phyloP scores from a whole-genome alignment of 169 alveolate genomes.

The Plasmodium relictum region DNA sequence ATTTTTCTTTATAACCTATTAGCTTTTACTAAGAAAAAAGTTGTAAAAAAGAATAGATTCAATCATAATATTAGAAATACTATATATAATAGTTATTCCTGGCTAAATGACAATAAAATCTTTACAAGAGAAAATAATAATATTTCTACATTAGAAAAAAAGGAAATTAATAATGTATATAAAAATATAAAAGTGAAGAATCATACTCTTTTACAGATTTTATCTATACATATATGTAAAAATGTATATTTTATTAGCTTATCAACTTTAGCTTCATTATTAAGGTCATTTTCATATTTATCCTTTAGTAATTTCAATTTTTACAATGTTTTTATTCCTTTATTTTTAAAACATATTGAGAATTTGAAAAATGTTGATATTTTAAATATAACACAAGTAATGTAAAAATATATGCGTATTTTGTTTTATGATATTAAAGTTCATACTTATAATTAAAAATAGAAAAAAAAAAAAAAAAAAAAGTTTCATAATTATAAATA shows the following conservation, averaged over 20 bases:
- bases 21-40: slow-evolving; percentile 39
- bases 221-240: slow-evolving; percentile 70
- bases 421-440: slow-evolving; percentile 4
- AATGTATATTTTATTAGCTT: slow-evolving; percentile 75
- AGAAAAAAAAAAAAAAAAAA: background rate
- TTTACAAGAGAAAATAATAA: background rate
- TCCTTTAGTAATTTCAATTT: slow-evolving; percentile 47
- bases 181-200: slow-evolving; percentile 49
- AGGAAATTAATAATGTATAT: slow-evolving; percentile 10
- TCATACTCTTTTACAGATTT: slow-evolving; percentile 50
- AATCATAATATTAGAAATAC: slow-evolving; percentile 70
- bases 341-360: slow-evolving; percentile 61
- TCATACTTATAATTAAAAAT: slow-evolving; percentile 25
- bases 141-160: slow-evolving; percentile 7
- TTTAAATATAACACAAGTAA: slow-evolving; percentile 74
- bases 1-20: slow-evolving; percentile 29
- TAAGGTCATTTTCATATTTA: slow-evolving; percentile 67
- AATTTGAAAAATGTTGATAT: slow-evolving; percentile 52
- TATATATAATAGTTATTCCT: slow-evolving; percentile 45
- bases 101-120: slow-evolving; percentile 61
- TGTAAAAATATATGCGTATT: background rate
- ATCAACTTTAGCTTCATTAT: slow-evolving; percentile 45
- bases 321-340: slow-evolving; percentile 67
- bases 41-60: slow-evolving; percentile 61
- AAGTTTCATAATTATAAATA: background rate